phyloP scores from a whole-genome alignment of 768 basidiomycete genomes.

The Suillus placidus region DNA sequence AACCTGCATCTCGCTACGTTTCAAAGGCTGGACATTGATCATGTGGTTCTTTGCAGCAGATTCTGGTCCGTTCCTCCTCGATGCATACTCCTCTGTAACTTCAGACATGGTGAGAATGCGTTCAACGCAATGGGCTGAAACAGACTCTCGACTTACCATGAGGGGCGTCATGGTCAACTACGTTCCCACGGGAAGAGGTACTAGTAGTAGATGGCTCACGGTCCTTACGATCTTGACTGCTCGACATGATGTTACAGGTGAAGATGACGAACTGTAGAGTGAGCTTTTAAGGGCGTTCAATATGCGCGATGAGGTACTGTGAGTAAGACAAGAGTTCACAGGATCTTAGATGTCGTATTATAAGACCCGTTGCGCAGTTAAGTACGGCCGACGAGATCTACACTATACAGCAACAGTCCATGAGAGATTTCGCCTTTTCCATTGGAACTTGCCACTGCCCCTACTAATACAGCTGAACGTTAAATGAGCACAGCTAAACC shows the following conservation, averaged over 20 bases:
- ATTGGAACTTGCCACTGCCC: not conserved
- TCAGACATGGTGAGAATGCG: conserved; percentile 20
- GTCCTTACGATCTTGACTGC: conserved; percentile 50
- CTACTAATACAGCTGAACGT: not conserved
- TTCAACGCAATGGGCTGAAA: conserved; percentile 6
- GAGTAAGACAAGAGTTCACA: conserved; percentile 5
- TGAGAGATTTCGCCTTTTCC: not conserved
- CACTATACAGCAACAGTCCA: not conserved
- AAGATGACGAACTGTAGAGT: not conserved
- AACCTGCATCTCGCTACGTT: conserved; percentile 84
- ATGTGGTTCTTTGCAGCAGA: conserved; percentile 41
- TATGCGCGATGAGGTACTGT: not conserved
- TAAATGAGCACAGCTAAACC: not conserved
- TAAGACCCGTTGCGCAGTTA: conserved; percentile 6
- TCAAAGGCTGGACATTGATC: conserved; percentile 84
- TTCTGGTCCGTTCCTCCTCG: conserved; percentile 34
- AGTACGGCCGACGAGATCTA: not conserved
- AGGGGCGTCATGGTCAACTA: conserved; percentile 73
- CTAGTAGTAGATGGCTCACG: conserved; percentile 44
- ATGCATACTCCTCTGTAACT: conserved; percentile 68
- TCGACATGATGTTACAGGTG: conserved; percentile 26
- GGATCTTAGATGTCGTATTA: conserved; percentile 9
- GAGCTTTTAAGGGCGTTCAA: conserved; percentile 21
- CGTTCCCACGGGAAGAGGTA: conserved; percentile 52
- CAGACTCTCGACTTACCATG: conserved; percentile 48